A percentile compares a stretch with the other conserved stretches of the same genome.
Evolutionary conservation across 768 basidiomycete genomes (phyloP).

Genomic region (Crassisporium funariophilum): DNA sequence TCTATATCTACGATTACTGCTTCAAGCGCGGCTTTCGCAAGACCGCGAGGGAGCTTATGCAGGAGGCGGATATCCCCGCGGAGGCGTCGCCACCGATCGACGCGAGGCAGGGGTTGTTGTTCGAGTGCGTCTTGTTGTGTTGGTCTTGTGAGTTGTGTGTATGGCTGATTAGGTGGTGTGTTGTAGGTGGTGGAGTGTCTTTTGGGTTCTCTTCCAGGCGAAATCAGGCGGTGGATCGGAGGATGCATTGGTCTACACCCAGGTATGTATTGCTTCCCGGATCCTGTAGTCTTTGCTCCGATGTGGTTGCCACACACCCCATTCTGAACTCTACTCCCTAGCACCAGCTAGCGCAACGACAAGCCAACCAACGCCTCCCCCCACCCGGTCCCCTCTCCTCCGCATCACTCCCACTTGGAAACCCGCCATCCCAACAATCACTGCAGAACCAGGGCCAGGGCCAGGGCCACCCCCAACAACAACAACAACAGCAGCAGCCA

Average conservation of each 20-base stretch:
- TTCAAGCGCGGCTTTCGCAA: slow-evolving; percentile 75
- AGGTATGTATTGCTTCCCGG: slow-evolving; percentile 46
- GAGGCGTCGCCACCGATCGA: slow-evolving; percentile 78
- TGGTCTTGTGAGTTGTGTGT: slow-evolving; percentile 13
- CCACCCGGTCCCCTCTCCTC: slow-evolving; percentile 11
- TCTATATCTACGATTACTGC: slow-evolving; percentile 88
- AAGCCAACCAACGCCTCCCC: slow-evolving; percentile 22
- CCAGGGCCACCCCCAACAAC: no score
- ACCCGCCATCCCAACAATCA: slow-evolving; percentile 15
- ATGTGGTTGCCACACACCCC: slow-evolving; percentile 8
- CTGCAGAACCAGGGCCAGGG: no score
- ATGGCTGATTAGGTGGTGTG: slow-evolving; percentile 6
- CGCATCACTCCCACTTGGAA: slow-evolving; percentile 24
- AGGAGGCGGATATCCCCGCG: slow-evolving; percentile 64
- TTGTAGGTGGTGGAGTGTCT: slow-evolving; percentile 85
- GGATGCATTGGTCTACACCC: slow-evolving; percentile 71
- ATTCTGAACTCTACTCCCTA: slow-evolving; percentile 8
- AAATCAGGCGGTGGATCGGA: slow-evolving; percentile 72
- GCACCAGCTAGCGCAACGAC: slow-evolving; percentile 32
- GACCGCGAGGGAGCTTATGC: slow-evolving; percentile 66
- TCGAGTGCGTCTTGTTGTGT: slow-evolving; percentile 59
- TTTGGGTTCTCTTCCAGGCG: slow-evolving; percentile 83
- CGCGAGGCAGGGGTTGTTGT: slow-evolving; percentile 79
- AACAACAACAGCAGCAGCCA: slow-evolving; percentile 25
- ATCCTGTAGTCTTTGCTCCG: slow-evolving; percentile 16